Base-by-base conservation (phyloP, 345 rosid species). In the Conringia planisiliqua region DNA sequence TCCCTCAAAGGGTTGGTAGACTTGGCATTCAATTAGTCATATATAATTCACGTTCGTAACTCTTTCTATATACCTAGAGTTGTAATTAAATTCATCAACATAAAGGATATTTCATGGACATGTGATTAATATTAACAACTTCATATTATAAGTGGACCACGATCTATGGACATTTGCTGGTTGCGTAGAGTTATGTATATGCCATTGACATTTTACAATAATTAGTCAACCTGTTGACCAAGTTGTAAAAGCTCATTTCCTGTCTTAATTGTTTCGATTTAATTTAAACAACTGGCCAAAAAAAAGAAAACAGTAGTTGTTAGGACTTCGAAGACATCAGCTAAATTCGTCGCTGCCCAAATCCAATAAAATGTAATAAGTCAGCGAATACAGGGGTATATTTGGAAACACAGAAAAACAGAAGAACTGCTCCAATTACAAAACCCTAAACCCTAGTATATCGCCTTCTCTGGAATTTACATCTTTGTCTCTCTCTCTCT, bases 381-480 rank as follows among this genome's bases (percentile, higher is more conserved):
- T 3, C 27, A 66, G 52, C 20, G 17, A 68, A 6, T 4, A 7
- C 1, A 70, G 46, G 80, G 76, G 72, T 64, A 77, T 1, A 13
- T 9, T 33, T 27, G 80, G 29, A 77, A 77, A 51, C 4, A 14
- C 4, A 10, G 0, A 26, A 27, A 68, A 60, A 0, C 1, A 62
- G 35, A 39, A 66, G 33, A 38, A 48, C 5, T 39, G 63, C 36
- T 42, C 60, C 44, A 59, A 3, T 70, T 27, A 36, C 71, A 54
- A 70, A 77, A 70, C 76, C 75, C 72, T 70, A 76, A 76, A 51
- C 69, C 79, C 74, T 68, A 75, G 60, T 44, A 10, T 22, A n/a
- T 33, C 59, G 59, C 57, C 68, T 50, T 35, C 51, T 16, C 26
- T 20, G 26, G 24, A 1, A n/a, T 1, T n/a, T 40, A 0, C 77